Evolutionary conservation across 1,139 yeast species (phyloP), one percentile per base, ranked within the genome.

Genomic region (Zygoascus sp.): DNA sequence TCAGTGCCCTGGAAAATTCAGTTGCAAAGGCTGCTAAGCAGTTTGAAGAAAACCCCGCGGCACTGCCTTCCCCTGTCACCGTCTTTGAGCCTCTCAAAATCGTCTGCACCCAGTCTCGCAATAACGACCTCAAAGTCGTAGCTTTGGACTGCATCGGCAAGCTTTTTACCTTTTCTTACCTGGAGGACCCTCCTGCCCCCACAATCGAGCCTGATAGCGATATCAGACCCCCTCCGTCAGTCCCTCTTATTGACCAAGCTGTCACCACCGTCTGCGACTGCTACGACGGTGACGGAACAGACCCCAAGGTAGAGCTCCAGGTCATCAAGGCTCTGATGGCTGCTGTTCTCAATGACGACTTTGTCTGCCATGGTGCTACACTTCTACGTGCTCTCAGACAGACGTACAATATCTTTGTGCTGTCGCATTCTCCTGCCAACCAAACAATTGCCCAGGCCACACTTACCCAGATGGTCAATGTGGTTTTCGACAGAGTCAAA

Each of bases 381-480:
- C 72, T 94, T 45, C 73, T 94, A 54, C 87, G 85, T 59, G 97
- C 97, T 0, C 83, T 94, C 32, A 79, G 98, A 63, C 96, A 88
- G 61, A 86, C 92, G 17, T 92, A 92, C 68, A 90, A 89, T 62
- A 87, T 94, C 27, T 94, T 92, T 60, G 83, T 92, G 40, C 76
- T 88, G 52, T 88, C 97, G 0, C 73, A 84, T 53, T 81, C 85
- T 16, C 79, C 92, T 3, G 72, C 87, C 21, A 92, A 89, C 61
- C 98, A 92, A 66, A 86, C 92, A 0, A 83, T 90, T 50, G 98
- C 98, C 0, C 98, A 94, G 68, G 97, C 96, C 2, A 83, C 94
- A 8, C 74, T 94, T 54, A 87, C 95, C 2, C 98, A 94, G 67
- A 86, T 90, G 58, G 88, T 92, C 27, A 81, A 83, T 49, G 81